phyloP scores from a whole-genome alignment of 305 asterid genomes.

The Fraxinus nigra region DNA sequence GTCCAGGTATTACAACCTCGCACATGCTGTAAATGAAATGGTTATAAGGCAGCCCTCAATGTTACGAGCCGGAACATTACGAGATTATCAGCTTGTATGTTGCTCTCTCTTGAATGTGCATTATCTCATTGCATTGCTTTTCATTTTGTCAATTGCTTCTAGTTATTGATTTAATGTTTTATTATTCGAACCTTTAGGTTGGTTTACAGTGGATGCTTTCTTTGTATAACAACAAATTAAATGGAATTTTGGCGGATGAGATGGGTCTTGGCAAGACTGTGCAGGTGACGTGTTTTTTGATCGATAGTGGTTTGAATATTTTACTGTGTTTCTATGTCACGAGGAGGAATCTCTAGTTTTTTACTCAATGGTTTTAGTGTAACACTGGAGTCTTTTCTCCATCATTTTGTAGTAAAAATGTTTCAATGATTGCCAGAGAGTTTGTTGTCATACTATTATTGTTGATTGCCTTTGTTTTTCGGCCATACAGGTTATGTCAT shows the following conservation, averaged over 20 bases:
- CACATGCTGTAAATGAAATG: constrained; percentile 97
- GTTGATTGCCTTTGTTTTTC: constrained; percentile 14
- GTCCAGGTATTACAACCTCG: constrained; percentile 89
- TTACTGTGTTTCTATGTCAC: constrained; percentile 6
- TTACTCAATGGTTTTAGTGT: neutral
- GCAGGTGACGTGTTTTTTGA: constrained; percentile 56
- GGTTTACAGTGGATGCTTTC: constrained; percentile 99
- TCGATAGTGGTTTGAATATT: constrained; percentile 16
- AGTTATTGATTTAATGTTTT: constrained; percentile 17
- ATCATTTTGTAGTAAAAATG: constrained; percentile 14
- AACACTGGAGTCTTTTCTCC: constrained; percentile 5
- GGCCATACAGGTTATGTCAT: constrained; percentile 79
- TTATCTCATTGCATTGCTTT: constrained; percentile 10
- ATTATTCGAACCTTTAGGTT: constrained; percentile 61
- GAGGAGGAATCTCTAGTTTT: constrained; percentile 2
- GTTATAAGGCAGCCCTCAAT: constrained; percentile 94
- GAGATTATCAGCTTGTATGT: constrained; percentile 98
- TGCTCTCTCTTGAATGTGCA: constrained; percentile 19
- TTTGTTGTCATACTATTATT: neutral
- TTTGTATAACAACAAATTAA: constrained; percentile 87
- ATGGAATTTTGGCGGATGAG: constrained; percentile 99
- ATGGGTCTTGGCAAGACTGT: constrained; percentile 99
- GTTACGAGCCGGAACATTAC: constrained; percentile 87
- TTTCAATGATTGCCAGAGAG: neutral
- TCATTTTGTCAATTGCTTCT: constrained; percentile 15